phyloP scores from a whole-genome alignment of 2,329 filamentous ascomycete species.

The Aspergillus ibericus region DNA sequence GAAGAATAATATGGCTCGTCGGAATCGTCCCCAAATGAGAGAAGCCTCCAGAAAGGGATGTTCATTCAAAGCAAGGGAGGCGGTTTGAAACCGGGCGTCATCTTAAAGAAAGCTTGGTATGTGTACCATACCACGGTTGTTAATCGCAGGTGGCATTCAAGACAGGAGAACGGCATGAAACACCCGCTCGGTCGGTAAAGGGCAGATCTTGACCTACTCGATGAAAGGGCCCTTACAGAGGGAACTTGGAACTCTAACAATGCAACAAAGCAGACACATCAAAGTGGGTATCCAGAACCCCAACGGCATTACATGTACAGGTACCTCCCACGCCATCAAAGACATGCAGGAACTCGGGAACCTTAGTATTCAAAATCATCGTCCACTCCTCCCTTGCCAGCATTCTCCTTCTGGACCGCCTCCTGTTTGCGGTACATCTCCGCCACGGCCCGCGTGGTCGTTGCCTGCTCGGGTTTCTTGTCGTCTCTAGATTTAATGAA shows the following conservation, averaged over 20 bases:
- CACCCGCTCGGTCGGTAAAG: neutral
- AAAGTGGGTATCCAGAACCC: neutral
- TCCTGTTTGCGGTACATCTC: conserved; percentile 98
- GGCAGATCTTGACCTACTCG: neutral
- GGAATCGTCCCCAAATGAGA: neutral
- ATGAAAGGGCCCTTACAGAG: neutral
- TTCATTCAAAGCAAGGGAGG: neutral
- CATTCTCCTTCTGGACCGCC: conserved; percentile 78
- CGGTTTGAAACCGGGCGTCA: neutral
- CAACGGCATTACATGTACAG: conserved; percentile 1
- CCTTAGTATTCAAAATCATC: conserved; percentile 94
- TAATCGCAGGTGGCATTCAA: too few relatives aligned
- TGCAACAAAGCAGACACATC: neutral
- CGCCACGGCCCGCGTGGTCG: conserved; percentile 77
- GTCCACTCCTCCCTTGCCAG: conserved; percentile 84
- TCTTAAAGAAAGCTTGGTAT: neutral
- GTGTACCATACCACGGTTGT: neutral
- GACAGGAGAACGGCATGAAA: neutral
- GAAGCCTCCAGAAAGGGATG: neutral
- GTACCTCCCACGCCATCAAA: neutral
- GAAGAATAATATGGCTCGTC: too few relatives aligned
- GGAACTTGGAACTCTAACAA: neutral
- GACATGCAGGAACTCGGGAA: neutral
- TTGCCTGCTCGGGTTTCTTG: conserved; percentile 92
- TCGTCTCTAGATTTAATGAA: conserved; percentile 92